Base-by-base conservation (phyloP, 805 yeast genomes). In the Barnettozyma salicaria region DNA sequence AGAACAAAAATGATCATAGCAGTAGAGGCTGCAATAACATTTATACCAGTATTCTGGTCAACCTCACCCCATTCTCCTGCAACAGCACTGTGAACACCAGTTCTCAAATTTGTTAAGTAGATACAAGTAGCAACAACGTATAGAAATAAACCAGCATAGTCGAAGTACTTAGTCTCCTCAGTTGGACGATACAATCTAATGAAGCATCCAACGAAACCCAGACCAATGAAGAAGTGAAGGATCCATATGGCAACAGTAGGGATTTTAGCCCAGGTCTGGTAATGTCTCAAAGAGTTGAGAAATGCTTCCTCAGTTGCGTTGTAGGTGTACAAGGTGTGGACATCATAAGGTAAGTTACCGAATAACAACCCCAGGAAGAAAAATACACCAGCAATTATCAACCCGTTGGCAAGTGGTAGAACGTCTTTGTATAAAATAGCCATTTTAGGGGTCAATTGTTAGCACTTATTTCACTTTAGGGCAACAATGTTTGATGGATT, bases 41-140 rank as follows among this genome's bases (percentile, higher is more conserved):
- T 86, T 52, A 90, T 63, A 21, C 97, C 97, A 17, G 95, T 85
- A 43, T 70, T 69, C 57, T 74, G 77, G 52, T 84, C 85, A 34
- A 92, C 95, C 35, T 90, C 97, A 48, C 96, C 97, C 97, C 97
- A 90, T 42, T 76, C 68, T 30, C 88, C 89, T 40, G 72, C 60
- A 19, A 76, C 50, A 37, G 86, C 75, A 39, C 89, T 75, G 48
- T 72, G 72, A 27, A 80, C 67, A 37, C 97, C 97, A 36, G 83
- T 76, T 55, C 86, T 74, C 48, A 90, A 68, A 64, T 92, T 92
- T 44, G 96, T 82, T 52, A 90, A 65, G 61, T 88, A 92, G 50
- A 90, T 74, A 51, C 90, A 77, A 30, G 83, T 63, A 14, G 82
- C 83, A 25, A 79, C 64, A 59, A 88, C 80, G 56, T 73, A 74